These are phyloP conservation scores for Prunus fruticosa DNA, from an alignment of 306 rosid genomes.

Conservation along the genomic window DNA sequence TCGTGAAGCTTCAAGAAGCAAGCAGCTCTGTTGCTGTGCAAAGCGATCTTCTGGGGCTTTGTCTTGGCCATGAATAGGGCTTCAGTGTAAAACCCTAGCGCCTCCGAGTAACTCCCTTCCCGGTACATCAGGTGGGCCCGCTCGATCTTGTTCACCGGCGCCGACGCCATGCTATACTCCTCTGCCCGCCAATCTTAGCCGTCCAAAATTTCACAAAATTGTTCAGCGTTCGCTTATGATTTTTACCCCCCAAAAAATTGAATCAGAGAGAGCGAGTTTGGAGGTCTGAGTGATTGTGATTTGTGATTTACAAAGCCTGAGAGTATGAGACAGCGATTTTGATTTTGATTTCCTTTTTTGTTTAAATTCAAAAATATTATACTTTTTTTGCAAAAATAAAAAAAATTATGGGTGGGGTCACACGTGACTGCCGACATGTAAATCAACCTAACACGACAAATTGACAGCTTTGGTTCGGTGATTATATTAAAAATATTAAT, in stretches of 20 bases:
- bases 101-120: constrained; percentile 72
- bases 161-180: constrained; percentile 39
- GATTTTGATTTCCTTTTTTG: not conserved
- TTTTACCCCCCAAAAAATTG: not conserved
- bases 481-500: no score
- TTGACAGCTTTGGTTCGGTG: no score
- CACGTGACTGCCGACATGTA: constrained; percentile 4
- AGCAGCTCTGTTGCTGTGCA: constrained; percentile 90
- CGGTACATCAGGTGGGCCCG: constrained; percentile 84
- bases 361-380: not conserved
- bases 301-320: constrained; percentile 10
- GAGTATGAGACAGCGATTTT: not conserved
- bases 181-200: constrained; percentile 1
- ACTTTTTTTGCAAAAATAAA: no score
- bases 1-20: constrained; percentile 83
- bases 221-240: not conserved
- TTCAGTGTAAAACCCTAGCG: constrained; percentile 80
- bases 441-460: not conserved
- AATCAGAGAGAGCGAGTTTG: not conserved
- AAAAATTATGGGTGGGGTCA: not conserved
- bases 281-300: not conserved
- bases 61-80: constrained; percentile 71
- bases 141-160: constrained; percentile 71
- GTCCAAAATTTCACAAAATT: not conserved
- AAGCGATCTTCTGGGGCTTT: constrained; percentile 70